Percentiles rank a stretch among this genome's conserved stretches.
phyloP scores from a whole-genome alignment of 495 filamentous ascomycete genomes.

The Recurvomyces mirabilis region DNA sequence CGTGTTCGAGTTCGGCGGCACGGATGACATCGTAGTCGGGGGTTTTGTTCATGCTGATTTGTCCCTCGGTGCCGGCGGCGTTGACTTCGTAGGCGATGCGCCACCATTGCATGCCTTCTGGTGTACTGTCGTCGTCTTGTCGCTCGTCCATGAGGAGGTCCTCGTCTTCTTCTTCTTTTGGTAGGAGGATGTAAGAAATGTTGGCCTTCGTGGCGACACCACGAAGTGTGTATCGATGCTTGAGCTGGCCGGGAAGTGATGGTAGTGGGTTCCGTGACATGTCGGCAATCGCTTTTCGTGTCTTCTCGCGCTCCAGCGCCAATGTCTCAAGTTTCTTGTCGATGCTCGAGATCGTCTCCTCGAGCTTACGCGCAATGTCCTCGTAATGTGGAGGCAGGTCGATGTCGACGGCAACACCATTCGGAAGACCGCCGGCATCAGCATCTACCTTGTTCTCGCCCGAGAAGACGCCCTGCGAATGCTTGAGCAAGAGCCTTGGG shows the following conservation, averaged over 20 bases:
- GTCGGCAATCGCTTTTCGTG: conserved; percentile 7
- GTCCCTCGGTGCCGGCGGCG: not conserved
- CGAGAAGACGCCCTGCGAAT: conserved; percentile 6
- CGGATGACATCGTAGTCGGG: conserved; percentile 19
- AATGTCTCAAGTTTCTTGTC: conserved; percentile 14
- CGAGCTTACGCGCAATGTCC: conserved; percentile 8
- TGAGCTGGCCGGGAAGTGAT: not conserved
- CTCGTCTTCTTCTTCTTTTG: conserved; percentile 4
- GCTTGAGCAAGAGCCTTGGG: conserved; percentile 8
- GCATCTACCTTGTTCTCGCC: not conserved
- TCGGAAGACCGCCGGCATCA: not conserved
- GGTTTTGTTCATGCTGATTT: conserved; percentile 2
- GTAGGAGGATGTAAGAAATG: conserved; percentile 20
- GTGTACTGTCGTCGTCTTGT: conserved; percentile 10
- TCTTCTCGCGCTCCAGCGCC: conserved; percentile 12
- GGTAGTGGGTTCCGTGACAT: conserved; percentile 11
- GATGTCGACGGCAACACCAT: not conserved
- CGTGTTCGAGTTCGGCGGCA: conserved; percentile 20
- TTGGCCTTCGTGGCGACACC: conserved; percentile 20
- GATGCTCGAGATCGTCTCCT: conserved; percentile 13
- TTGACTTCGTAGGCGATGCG: conserved; percentile 14
- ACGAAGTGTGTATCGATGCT: conserved; percentile 20
- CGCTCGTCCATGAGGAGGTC: conserved; percentile 7
- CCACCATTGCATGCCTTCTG: conserved; percentile 19
- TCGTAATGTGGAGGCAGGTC: not conserved